These are phyloP conservation scores for Hypoxylon rickii DNA, from an alignment of 495 filamentous ascomycete genomes.

Conservation along the genomic window DNA sequence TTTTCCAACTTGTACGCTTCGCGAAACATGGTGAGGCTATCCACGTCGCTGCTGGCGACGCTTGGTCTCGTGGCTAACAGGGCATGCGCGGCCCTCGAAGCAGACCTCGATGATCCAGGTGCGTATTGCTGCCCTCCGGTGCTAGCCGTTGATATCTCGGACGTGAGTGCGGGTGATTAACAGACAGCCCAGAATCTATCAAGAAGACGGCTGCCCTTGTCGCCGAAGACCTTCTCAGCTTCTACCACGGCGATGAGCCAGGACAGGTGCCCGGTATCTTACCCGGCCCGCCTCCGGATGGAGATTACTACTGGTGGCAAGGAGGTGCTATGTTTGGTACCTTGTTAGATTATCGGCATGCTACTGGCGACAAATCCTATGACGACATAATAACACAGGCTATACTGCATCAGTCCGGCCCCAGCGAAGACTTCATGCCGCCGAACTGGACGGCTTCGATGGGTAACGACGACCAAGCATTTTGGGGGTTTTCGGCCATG, in stretches of 20 bases:
- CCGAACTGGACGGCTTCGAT: conserved; percentile 58
- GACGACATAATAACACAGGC: conserved; percentile 56
- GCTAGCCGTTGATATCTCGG: background rate
- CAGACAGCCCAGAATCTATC: conserved; percentile 55
- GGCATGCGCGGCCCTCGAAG: conserved; percentile 36
- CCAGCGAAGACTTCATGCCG: conserved; percentile 59
- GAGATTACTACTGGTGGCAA: conserved; percentile 77
- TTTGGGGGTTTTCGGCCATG: conserved; percentile 74
- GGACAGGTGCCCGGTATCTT: conserved; percentile 64
- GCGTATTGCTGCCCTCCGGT: conserved; percentile 9
- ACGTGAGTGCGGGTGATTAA: conserved; percentile 8
- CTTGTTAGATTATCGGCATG: conserved; percentile 64
- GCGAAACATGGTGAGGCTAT: conserved; percentile 34
- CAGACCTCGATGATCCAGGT: conserved; percentile 46
- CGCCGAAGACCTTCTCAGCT: conserved; percentile 67
- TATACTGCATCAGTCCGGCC: conserved; percentile 59
- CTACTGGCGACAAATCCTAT: conserved; percentile 59
- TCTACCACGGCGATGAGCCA: conserved; percentile 65
- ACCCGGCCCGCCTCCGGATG: conserved; percentile 48
- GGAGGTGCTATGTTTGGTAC: conserved; percentile 65
- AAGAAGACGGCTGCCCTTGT: conserved; percentile 63
- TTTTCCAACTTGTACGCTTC: conserved; percentile 2
- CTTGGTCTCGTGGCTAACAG: conserved; percentile 25
- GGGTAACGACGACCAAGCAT: conserved; percentile 79
- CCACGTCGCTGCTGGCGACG: conserved; percentile 34